Evolutionary conservation across 139 green algal genomes (phyloP).

Genomic region (Chlamydomonas sphaeroides): DNA sequence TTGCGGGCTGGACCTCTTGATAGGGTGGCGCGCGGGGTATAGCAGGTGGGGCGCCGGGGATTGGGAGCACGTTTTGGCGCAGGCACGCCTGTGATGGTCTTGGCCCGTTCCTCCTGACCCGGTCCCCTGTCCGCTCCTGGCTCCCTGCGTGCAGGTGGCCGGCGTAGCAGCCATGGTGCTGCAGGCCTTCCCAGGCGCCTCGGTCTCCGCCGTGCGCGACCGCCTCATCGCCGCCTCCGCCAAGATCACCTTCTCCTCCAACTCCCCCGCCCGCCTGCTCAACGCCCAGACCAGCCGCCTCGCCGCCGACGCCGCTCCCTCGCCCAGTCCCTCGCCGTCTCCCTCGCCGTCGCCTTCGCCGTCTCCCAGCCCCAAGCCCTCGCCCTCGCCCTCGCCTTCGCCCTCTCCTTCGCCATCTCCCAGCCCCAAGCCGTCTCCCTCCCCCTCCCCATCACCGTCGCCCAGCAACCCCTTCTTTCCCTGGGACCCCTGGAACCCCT

Average conservation of each 20-base stretch:
- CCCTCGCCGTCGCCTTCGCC: background rate
- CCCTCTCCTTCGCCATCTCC: background rate
- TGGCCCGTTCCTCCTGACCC: too few species aligned
- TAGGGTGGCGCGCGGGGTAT: too few species aligned
- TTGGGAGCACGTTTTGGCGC: too few species aligned
- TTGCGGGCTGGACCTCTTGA: too few species aligned
- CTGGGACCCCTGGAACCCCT: too few species aligned
- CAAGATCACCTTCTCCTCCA: conserved; percentile 38
- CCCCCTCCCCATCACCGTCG: background rate
- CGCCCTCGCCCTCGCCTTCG: background rate
- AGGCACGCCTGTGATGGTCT: too few species aligned
- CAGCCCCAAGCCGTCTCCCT: background rate
- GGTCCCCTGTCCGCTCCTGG: too few species aligned
- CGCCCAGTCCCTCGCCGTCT: background rate
- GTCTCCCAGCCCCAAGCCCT: background rate
- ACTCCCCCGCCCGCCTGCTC: conserved; percentile 43
- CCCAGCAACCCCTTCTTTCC: background rate
- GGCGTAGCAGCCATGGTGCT: conserved; percentile 69
- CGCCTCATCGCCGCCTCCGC: conserved; percentile 26
- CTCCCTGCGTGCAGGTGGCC: conserved; percentile 27
- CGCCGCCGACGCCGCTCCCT: background rate
- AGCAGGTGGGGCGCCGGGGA: too few species aligned
- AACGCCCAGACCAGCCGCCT: conserved; percentile 46
- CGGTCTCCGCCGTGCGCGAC: conserved; percentile 18
- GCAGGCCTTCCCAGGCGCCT: conserved; percentile 53